A percentile compares a stretch with the other conserved stretches of the same genome.
phyloP scores from a whole-genome alignment of 139 green algal genomes.

The Microglena sp. region DNA sequence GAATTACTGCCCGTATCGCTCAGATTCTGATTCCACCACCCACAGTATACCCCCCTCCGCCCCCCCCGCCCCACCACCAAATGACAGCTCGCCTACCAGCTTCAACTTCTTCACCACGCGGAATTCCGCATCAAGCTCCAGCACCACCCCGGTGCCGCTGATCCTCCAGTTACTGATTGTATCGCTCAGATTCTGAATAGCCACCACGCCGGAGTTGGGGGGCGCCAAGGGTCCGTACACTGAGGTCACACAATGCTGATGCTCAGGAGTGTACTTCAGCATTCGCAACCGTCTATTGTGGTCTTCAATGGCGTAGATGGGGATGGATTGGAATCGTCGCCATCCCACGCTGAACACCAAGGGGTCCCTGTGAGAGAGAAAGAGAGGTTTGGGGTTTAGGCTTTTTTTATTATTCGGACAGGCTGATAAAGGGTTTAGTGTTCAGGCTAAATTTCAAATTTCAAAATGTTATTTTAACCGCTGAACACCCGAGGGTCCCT shows the following conservation, averaged over 20 bases:
- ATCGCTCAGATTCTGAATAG: constrained; percentile 41
- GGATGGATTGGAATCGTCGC: constrained; percentile 87
- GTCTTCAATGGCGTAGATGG: constrained; percentile 61
- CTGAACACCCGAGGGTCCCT: no score
- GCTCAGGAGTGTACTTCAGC: constrained; percentile 90
- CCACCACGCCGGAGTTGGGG: constrained; percentile 67
- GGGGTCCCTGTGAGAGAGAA: constrained; percentile 79
- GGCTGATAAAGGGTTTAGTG: no score
- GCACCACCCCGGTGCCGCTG: constrained; percentile 79
- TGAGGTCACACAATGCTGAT: constrained; percentile 89
- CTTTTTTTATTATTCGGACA: no score
- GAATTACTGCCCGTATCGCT: constrained; percentile 29
- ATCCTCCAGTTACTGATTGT: constrained; percentile 62
- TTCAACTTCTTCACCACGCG: constrained; percentile 93
- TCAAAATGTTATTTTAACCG: no score
- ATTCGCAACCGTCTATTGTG: constrained; percentile 2
- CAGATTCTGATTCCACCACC: constrained; percentile 54
- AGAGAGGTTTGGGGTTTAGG: no score
- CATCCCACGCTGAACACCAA: constrained; percentile 87
- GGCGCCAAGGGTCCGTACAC: constrained; percentile 75
- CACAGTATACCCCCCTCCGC: no score
- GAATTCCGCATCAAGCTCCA: constrained; percentile 66
- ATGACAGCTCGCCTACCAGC: constrained; percentile 77
- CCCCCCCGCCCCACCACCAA: no score
- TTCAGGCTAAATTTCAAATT: no score